Evolutionary conservation across 352 stramenopile species (phyloP).

Genomic region (Pythium graminicola): DNA sequence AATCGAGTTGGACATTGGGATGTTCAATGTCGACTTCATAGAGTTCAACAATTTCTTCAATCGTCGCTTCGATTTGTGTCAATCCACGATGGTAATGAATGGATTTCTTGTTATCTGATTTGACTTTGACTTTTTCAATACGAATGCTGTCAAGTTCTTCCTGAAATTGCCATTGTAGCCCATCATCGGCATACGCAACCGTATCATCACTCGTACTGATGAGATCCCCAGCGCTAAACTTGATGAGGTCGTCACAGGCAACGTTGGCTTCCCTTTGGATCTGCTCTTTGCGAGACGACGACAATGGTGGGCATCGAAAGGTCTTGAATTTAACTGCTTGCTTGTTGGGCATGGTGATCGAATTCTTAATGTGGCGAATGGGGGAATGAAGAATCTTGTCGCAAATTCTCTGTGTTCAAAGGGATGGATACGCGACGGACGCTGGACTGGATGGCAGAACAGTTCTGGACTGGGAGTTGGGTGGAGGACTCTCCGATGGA

Average conservation of each 20-base stretch:
- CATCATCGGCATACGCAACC: constrained; percentile 22
- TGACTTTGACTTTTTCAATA: constrained; percentile 74
- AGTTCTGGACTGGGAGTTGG: constrained; percentile 4
- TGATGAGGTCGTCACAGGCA: constrained; percentile 70
- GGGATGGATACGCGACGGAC: neutral
- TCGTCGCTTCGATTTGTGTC: constrained; percentile 51
- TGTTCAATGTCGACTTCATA: constrained; percentile 69
- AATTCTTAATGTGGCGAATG: neutral
- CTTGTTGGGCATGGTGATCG: constrained; percentile 28
- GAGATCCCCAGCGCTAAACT: constrained; percentile 59
- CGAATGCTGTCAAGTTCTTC: constrained; percentile 64
- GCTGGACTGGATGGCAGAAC: constrained; percentile 2
- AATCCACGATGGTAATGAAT: constrained; percentile 70
- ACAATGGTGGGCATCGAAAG: constrained; percentile 69
- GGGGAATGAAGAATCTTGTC: neutral
- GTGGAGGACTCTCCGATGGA: no score
- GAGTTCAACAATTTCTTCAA: constrained; percentile 70
- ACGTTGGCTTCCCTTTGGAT: constrained; percentile 67
- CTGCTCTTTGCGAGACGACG: constrained; percentile 45
- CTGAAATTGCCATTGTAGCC: constrained; percentile 64
- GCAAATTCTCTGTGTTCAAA: neutral
- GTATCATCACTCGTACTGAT: constrained; percentile 5
- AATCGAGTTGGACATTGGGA: constrained; percentile 68
- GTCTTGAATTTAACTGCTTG: constrained; percentile 65
- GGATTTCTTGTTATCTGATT: constrained; percentile 44